Percentiles rank a stretch among this genome's conserved stretches.
Evolutionary conservation across 345 rosid genomes (phyloP).

Genomic region (Alliaria petiolata): DNA sequence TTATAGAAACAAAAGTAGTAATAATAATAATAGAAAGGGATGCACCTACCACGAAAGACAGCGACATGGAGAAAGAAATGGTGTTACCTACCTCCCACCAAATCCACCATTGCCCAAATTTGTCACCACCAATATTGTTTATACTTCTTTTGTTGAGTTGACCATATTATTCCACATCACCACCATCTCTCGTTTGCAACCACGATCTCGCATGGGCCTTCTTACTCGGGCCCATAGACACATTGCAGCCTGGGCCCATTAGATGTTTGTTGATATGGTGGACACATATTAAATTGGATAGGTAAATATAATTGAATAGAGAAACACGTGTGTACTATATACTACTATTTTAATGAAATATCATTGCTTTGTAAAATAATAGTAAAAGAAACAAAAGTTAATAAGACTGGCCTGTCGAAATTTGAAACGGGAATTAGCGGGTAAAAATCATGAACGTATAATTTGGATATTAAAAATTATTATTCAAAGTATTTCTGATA

Average conservation of each 20-base stretch:
- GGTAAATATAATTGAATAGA: too few species aligned
- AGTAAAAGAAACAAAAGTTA: too few species aligned
- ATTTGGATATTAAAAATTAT: too few species aligned
- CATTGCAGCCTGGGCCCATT: neutral
- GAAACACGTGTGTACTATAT: too few species aligned
- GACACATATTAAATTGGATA: too few species aligned
- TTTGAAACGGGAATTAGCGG: too few species aligned
- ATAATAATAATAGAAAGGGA: neutral
- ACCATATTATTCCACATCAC: conserved; percentile 6
- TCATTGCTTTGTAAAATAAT: too few species aligned
- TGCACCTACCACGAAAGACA: conserved; percentile 24
- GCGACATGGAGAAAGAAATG: conserved; percentile 23
- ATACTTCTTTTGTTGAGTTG: neutral
- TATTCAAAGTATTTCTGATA: too few species aligned
- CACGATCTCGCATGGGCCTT: neutral
- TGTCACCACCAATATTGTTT: neutral
- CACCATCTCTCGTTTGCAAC: neutral
- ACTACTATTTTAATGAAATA: too few species aligned
- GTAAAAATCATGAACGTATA: too few species aligned
- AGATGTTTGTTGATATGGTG: too few species aligned
- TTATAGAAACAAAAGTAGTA: neutral
- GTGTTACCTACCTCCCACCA: conserved; percentile 29
- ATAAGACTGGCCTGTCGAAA: too few species aligned
- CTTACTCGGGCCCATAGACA: neutral
- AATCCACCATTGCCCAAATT: conserved; percentile 16